These are phyloP conservation scores for Calocybe gangraenosa DNA, from an alignment of 768 basidiomycete genomes.

Conservation along the genomic window DNA sequence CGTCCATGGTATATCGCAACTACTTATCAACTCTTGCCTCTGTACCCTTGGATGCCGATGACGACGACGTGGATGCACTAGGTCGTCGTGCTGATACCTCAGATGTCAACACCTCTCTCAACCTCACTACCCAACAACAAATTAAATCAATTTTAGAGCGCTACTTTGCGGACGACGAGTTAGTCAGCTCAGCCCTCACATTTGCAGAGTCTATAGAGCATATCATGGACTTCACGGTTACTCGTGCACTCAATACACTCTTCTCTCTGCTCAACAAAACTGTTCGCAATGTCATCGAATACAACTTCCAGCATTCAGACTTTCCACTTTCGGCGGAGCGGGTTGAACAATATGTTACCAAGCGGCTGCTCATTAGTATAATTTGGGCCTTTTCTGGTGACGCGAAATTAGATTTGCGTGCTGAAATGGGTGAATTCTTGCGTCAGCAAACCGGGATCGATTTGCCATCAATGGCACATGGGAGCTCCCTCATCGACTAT, in stretches of 20 bases:
- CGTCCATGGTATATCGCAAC: conserved; percentile 86
- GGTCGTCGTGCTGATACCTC: conserved; percentile 54
- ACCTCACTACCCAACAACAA: conserved; percentile 72
- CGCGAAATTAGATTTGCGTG: conserved; percentile 84
- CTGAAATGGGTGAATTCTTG: conserved; percentile 86
- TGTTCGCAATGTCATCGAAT: conserved; percentile 87
- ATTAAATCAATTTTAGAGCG: conserved; percentile 72
- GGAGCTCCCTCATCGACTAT: conserved; percentile 88
- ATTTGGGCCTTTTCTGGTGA: conserved; percentile 99
- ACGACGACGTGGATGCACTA: conserved; percentile 71
- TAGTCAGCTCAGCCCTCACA: conserved; percentile 74
- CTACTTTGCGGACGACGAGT: conserved; percentile 78
- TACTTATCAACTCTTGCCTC: conserved; percentile 77
- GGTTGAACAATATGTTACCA: conserved; percentile 87
- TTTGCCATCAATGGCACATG: conserved; percentile 69
- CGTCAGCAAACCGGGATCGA: conserved; percentile 85
- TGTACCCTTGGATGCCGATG: conserved; percentile 81
- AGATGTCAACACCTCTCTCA: conserved; percentile 53
- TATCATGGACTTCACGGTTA: conserved; percentile 97
- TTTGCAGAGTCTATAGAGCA: conserved; percentile 88
- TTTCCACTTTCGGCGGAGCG: conserved; percentile 85
- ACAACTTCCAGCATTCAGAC: conserved; percentile 92
- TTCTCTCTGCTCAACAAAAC: conserved; percentile 98
- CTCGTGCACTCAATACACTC: conserved; percentile 89
- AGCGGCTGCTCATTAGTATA: conserved; percentile 84